Evolutionary conservation across 371 early-diverging fungal genomes (phyloP).

Genomic region (Mucor mucedo): DNA sequence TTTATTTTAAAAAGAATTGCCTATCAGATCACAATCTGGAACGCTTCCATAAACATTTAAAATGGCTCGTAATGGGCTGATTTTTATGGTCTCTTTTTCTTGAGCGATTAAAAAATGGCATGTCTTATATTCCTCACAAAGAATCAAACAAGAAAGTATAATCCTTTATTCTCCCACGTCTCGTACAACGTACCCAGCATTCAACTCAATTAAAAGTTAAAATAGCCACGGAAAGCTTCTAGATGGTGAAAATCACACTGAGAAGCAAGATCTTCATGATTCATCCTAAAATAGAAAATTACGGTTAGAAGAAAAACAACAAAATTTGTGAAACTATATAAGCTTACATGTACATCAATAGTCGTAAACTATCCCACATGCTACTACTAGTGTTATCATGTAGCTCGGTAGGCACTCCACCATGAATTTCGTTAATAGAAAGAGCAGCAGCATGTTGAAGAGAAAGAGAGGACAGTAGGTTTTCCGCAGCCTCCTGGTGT

Average conservation of each 20-base stretch:
- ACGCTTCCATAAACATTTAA: no score
- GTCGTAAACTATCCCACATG: constrained; percentile 88
- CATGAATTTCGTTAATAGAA: constrained; percentile 18
- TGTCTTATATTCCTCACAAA: not conserved
- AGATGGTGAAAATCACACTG: constrained; percentile 76
- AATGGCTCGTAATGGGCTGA: not conserved
- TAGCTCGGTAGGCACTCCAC: constrained; percentile 33
- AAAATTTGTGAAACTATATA: not conserved
- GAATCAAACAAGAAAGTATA: no score
- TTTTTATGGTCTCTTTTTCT: not conserved
- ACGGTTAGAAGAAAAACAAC: constrained; percentile 10
- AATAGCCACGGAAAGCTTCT: constrained; percentile 76
- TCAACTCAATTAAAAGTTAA: constrained; percentile 70
- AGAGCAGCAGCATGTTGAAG: constrained; percentile 73
- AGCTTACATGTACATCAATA: constrained; percentile 76
- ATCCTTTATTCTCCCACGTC: not conserved
- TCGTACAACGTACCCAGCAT: not conserved
- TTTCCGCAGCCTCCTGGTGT: constrained; percentile 91
- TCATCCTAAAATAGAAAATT: constrained; percentile 45
- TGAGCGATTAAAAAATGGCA: not conserved
- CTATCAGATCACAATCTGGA: no score
- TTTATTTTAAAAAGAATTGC: no score
- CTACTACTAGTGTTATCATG: constrained; percentile 65
- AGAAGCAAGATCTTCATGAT: constrained; percentile 76
- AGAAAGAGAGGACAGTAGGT: constrained; percentile 83